These are phyloP conservation scores for Fomitopsis schrenkii DNA, from an alignment of 1,284 basidiomycete species.

Conservation along the genomic window DNA sequence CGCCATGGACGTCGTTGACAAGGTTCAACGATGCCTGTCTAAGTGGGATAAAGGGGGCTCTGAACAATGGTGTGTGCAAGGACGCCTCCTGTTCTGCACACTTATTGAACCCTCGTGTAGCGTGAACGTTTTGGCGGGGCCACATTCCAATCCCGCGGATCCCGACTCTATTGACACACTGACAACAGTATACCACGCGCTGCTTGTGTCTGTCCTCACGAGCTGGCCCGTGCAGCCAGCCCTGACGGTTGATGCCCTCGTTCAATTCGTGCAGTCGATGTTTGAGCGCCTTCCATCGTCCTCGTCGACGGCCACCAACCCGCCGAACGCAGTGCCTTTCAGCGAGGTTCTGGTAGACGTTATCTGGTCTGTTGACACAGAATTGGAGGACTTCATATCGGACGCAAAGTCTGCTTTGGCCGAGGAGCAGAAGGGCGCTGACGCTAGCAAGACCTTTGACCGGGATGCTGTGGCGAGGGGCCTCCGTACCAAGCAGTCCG, in stretches of 20 bases:
- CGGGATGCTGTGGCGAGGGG: constrained; percentile 30
- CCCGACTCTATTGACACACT: constrained; percentile 48
- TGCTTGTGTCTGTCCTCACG: constrained; percentile 52
- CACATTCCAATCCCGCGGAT: constrained; percentile 54
- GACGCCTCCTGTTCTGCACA: background rate
- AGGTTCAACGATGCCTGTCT: constrained; percentile 23
- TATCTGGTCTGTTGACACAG: constrained; percentile 73
- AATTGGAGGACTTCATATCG: constrained; percentile 63
- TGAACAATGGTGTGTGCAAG: constrained; percentile 47
- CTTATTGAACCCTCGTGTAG: constrained; percentile 30
- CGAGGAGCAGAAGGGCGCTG: constrained; percentile 15
- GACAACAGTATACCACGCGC: constrained; percentile 60
- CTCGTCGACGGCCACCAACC: constrained; percentile 36
- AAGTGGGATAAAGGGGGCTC: constrained; percentile 57
- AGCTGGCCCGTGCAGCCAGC: constrained; percentile 47
- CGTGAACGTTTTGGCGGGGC: constrained; percentile 51
- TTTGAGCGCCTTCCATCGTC: constrained; percentile 61
- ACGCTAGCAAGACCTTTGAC: constrained; percentile 10
- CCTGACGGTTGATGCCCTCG: constrained; percentile 46
- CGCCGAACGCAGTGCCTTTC: constrained; percentile 41
- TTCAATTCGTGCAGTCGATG: constrained; percentile 60
- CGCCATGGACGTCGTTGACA: constrained; percentile 27
- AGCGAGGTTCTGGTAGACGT: constrained; percentile 73
- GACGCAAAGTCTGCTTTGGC: constrained; percentile 46
- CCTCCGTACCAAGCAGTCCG: constrained; percentile 43